Conservation (phyloP, 495 filamentous ascomycete genomes). For the Melanomma pulvis-pyrius region DNA sequence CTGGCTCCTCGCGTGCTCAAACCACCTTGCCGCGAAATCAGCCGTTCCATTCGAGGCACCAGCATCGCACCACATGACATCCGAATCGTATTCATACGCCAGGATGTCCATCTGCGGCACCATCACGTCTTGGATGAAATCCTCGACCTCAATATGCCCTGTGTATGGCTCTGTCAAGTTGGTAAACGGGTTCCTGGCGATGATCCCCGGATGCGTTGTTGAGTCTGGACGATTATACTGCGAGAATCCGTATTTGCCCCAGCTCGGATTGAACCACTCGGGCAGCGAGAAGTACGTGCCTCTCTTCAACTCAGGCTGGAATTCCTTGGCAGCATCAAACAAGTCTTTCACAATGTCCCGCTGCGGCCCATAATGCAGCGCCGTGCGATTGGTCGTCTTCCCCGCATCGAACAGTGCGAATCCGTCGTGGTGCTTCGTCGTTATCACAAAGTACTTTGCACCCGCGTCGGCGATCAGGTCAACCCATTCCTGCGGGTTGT, state of each 20-base stretch:
- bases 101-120: background rate
- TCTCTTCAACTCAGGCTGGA: background rate
- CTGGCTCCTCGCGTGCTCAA: background rate
- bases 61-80: conserved; percentile 4
- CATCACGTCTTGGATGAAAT: background rate
- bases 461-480: conserved; percentile 1
- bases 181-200: background rate
- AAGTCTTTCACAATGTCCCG: background rate
- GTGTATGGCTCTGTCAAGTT: conserved; percentile 6
- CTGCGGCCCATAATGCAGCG: background rate
- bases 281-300: conserved; percentile 3
- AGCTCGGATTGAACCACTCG: conserved; percentile 1
- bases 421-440: conserved; percentile 2
- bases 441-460: conserved; percentile 2
- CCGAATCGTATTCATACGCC: background rate
- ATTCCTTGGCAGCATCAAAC: background rate
- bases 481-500: background rate
- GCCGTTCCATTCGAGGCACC: background rate
- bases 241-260: conserved; percentile 6
- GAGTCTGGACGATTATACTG: conserved; percentile 1
- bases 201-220: background rate
- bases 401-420: background rate
- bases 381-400: background rate
- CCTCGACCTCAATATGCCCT: background rate
- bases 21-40: background rate